Conservation (phyloP, 1,284 basidiomycete species). For the Sphaerobolus stellatus region DNA sequence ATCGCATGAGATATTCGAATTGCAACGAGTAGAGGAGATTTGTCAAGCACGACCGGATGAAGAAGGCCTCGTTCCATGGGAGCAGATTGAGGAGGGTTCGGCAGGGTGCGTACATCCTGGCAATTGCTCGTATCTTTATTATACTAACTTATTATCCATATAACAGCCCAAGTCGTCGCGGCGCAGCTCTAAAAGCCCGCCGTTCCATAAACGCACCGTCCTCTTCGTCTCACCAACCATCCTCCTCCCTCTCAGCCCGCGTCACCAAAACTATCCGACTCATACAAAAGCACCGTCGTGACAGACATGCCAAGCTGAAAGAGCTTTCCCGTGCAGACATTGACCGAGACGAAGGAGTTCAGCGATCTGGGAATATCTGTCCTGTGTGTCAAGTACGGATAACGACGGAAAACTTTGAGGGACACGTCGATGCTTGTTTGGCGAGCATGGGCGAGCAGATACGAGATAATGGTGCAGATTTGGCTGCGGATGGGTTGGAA, state of each 20-base stretch:
- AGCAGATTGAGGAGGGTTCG: conserved; percentile 20
- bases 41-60: conserved; percentile 10
- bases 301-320: conserved; percentile 58
- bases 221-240: conserved; percentile 27
- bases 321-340: conserved; percentile 64
- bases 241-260: conserved; percentile 34
- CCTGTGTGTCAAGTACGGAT: conserved; percentile 68
- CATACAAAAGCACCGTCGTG: conserved; percentile 64
- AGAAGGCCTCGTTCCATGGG: conserved; percentile 28
- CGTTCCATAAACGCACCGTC: conserved; percentile 44
- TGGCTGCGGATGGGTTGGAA: conserved; percentile 34
- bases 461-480: conserved; percentile 40
- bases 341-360: conserved; percentile 32
- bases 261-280: conserved; percentile 53
- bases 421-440: conserved; percentile 74
- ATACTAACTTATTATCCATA: conserved; percentile 24
- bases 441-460: conserved; percentile 47
- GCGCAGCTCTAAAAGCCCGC: conserved; percentile 66
- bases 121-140: conserved; percentile 13
- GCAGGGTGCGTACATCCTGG: conserved; percentile 46
- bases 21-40: conserved; percentile 66
- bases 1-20: conserved; percentile 62
- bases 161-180: conserved; percentile 45
- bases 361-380: conserved; percentile 46
- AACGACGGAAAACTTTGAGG: conserved; percentile 68